phyloP scores from a whole-genome alignment of 805 yeast species.

The Wickerhamomyces bisporus region DNA sequence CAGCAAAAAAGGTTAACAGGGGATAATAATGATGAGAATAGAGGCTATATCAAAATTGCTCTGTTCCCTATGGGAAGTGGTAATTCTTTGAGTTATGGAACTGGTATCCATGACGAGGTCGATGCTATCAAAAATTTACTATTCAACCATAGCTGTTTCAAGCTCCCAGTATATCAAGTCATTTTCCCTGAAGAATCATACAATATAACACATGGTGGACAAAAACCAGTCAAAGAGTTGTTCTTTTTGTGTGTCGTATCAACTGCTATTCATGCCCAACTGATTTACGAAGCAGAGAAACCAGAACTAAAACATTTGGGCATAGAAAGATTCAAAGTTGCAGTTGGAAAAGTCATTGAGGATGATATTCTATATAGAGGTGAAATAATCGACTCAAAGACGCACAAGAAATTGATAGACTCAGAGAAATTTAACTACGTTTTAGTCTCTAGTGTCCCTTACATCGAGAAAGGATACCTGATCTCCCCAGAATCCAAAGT shows the following conservation, averaged over 20 bases:
- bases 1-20: constrained; percentile 20
- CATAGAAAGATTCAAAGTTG: constrained; percentile 58
- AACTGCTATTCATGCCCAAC: constrained; percentile 82
- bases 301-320: constrained; percentile 64
- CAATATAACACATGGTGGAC: neutral
- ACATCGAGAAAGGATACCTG: constrained; percentile 15
- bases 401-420: neutral
- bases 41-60: constrained; percentile 16
- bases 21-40: constrained; percentile 1
- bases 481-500: constrained; percentile 22
- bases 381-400: neutral
- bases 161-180: constrained; percentile 30
- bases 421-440: constrained; percentile 6
- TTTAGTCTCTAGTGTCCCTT: constrained; percentile 14
- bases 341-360: constrained; percentile 52
- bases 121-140: constrained; percentile 34
- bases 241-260: constrained; percentile 62
- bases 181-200: constrained; percentile 24
- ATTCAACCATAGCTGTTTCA: constrained; percentile 6
- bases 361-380: constrained; percentile 22
- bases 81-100: constrained; percentile 68
- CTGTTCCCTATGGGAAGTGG: constrained; percentile 81
- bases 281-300: constrained; percentile 75
- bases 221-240: constrained; percentile 8
- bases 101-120: constrained; percentile 35